phyloP scores from a whole-genome alignment of 1,139 yeast genomes.

The Diutina ranongensis region DNA sequence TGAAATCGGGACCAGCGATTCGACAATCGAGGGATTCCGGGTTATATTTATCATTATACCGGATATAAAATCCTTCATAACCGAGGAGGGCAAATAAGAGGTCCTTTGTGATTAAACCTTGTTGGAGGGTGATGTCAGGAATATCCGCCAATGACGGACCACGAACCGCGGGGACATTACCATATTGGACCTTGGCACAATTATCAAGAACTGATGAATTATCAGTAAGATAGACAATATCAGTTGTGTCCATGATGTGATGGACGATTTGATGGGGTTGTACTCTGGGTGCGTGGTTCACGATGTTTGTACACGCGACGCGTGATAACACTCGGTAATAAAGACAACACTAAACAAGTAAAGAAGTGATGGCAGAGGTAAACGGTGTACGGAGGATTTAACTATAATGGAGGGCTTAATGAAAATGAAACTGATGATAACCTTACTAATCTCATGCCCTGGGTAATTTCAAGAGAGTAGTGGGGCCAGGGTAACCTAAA shows the following conservation, averaged over 20 bases:
- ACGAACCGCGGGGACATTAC: background rate
- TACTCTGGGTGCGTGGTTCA: background rate
- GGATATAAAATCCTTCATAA: slow-evolving; percentile 65
- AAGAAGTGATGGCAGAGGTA: too few species aligned
- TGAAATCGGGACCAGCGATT: slow-evolving; percentile 63
- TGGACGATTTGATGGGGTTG: background rate
- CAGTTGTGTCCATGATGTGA: background rate
- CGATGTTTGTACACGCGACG: too few species aligned
- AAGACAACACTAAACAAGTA: too few species aligned
- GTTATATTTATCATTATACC: slow-evolving; percentile 54
- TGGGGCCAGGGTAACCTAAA: too few species aligned
- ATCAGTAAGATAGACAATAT: slow-evolving; percentile 2
- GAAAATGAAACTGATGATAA: too few species aligned
- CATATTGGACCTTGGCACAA: background rate
- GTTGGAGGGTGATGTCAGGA: slow-evolving; percentile 44
- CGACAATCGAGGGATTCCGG: slow-evolving; percentile 23
- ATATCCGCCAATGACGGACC: slow-evolving; percentile 13
- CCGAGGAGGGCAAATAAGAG: slow-evolving; percentile 61
- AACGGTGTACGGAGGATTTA: too few species aligned
- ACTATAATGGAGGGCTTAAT: too few species aligned
- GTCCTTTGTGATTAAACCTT: slow-evolving; percentile 62
- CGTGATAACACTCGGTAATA: background rate
- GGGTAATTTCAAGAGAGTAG: too few species aligned
- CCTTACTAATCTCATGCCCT: too few species aligned
- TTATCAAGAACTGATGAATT: background rate